phyloP scores from a whole-genome alignment of 148 eudicot species.

The Camellia granthamiana region DNA sequence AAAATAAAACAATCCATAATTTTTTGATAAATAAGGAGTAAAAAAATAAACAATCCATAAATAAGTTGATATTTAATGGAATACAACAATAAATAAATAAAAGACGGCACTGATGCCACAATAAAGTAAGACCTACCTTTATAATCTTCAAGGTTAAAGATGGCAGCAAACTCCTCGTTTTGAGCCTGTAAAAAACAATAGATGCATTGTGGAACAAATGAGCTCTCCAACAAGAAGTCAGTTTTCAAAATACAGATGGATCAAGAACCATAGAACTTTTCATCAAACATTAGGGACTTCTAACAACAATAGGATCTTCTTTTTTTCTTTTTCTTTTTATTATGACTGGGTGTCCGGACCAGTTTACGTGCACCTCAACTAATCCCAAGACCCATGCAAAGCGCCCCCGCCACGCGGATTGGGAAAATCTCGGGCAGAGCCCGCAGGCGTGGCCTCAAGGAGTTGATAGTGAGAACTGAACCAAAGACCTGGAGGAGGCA shows the following conservation, averaged over 20 bases:
- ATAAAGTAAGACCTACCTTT: slow-evolving; percentile 50
- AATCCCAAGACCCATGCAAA: too few species aligned
- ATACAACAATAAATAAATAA: not conserved
- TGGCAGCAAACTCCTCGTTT: slow-evolving; percentile 72
- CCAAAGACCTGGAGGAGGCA: too few species aligned
- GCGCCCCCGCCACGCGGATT: too few species aligned
- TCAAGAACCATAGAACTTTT: not conserved
- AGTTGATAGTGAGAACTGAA: too few species aligned
- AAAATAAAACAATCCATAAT: too few species aligned
- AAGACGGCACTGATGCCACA: not conserved
- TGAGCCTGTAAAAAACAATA: slow-evolving; percentile 61
- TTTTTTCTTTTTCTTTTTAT: too few species aligned
- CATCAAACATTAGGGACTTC: not conserved
- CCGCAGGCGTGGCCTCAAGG: too few species aligned
- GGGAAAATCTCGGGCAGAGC: too few species aligned
- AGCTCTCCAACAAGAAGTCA: not conserved
- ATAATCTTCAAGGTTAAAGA: slow-evolving; percentile 88
- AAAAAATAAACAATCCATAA: not conserved
- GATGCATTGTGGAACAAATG: slow-evolving; percentile 5
- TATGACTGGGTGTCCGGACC: too few species aligned
- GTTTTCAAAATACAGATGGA: not conserved
- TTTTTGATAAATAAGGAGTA: not conserved
- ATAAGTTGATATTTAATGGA: not conserved
- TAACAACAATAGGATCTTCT: not conserved
- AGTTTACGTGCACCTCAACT: too few species aligned